Evolutionary conservation across 1,284 basidiomycete genomes (phyloP).

Genomic region (Ustilago loliicola): DNA sequence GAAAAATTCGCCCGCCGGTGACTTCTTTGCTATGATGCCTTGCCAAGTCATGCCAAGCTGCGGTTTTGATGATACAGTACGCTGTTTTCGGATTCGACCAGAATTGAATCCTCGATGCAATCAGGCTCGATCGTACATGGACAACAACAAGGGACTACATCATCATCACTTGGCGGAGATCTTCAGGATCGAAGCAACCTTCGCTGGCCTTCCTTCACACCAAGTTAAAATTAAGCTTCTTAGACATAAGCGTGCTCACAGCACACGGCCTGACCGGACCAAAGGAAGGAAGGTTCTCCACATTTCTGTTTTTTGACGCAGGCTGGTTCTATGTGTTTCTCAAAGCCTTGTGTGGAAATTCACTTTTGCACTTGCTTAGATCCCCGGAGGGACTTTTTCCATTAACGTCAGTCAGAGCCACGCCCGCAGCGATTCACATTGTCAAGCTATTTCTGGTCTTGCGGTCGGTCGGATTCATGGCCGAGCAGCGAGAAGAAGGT

Average conservation of each 20-base stretch:
- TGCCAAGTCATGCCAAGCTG: neutral
- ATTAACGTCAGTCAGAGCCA: neutral
- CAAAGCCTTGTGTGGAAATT: neutral
- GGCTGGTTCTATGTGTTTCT: neutral
- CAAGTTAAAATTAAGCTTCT: neutral
- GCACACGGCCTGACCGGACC: neutral
- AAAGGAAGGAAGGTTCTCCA: no score
- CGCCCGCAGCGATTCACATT: neutral
- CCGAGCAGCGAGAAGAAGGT: neutral
- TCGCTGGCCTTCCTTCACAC: neutral
- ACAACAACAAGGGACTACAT: neutral
- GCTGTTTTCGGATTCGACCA: neutral
- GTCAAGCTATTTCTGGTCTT: neutral
- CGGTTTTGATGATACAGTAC: no score
- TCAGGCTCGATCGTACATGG: neutral
- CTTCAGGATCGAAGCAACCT: neutral
- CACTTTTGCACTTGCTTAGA: no score
- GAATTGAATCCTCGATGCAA: neutral
- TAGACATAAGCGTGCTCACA: neutral
- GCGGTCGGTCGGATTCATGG: no score
- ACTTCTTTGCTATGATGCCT: neutral
- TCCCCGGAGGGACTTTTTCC: neutral
- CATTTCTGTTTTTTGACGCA: neutral
- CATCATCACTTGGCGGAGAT: neutral
- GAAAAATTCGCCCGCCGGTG: neutral